Evolutionary conservation across 192 early-diverging fungal genomes (phyloP).

Genomic region (Gorgonomyces haynaldii): DNA sequence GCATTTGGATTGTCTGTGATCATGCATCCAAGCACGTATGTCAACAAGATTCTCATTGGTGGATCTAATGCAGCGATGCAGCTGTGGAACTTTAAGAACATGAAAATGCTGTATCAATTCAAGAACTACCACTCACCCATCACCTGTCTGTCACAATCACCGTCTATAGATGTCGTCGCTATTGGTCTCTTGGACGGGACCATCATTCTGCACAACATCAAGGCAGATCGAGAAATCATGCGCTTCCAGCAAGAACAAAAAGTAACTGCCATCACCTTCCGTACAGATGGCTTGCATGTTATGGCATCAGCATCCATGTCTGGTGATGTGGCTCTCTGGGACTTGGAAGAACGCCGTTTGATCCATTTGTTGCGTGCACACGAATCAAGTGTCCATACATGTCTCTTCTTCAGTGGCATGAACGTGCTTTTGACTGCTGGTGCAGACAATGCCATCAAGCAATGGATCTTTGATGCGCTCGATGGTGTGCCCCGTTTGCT

Average conservation of each 20-base stretch:
- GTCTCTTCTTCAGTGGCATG: slow-evolving; percentile 74
- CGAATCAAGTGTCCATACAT: slow-evolving; percentile 58
- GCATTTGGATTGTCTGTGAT: slow-evolving; percentile 60
- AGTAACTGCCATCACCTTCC: slow-evolving; percentile 85
- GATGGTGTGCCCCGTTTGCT: slow-evolving; percentile 72
- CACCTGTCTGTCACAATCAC: slow-evolving; percentile 69
- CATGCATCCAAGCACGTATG: slow-evolving; percentile 91
- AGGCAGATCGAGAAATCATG: slow-evolving; percentile 63
- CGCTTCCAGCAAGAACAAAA: slow-evolving; percentile 71
- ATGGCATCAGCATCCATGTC: slow-evolving; percentile 84
- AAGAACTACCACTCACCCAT: slow-evolving; percentile 60
- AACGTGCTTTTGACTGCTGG: slow-evolving; percentile 78
- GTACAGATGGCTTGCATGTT: slow-evolving; percentile 71
- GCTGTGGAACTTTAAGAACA: slow-evolving; percentile 84
- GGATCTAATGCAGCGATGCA: slow-evolving; percentile 79
- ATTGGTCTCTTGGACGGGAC: slow-evolving; percentile 82
- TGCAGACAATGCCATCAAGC: slow-evolving; percentile 85
- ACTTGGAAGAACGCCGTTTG: slow-evolving; percentile 65
- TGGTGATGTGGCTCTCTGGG: slow-evolving; percentile 89
- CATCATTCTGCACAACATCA: slow-evolving; percentile 76
- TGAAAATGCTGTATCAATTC: slow-evolving; percentile 72
- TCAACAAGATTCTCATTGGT: slow-evolving; percentile 90
- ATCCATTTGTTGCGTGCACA: slow-evolving; percentile 78
- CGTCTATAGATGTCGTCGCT: slow-evolving; percentile 87
- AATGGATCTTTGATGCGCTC: slow-evolving; percentile 88